Percentiles rank a stretch among this genome's conserved stretches.
Conservation (phyloP, 225 moss, liverwort and hornwort species). For the Bryum argenteum region DNA sequence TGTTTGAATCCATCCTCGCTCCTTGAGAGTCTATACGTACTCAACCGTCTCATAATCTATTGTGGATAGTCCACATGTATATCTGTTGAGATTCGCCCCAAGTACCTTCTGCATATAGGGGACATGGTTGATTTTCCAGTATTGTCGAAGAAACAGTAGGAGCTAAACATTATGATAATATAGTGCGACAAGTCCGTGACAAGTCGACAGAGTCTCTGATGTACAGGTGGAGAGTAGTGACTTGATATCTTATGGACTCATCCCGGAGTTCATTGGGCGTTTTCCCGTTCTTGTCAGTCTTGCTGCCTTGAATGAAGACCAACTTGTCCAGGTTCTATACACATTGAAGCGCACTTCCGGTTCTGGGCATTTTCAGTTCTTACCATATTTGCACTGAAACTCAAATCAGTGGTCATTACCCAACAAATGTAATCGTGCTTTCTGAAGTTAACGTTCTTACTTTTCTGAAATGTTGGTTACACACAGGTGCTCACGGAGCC, state of each 20-base stretch:
- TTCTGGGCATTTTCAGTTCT: slow-evolving; percentile 1
- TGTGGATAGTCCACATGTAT: background rate
- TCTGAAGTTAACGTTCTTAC: slow-evolving; percentile 5
- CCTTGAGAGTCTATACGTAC: slow-evolving; percentile 1
- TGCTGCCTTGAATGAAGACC: slow-evolving; percentile 93
- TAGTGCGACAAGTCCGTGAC: slow-evolving; percentile 11
- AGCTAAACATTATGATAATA: background rate
- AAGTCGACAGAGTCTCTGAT: background rate
- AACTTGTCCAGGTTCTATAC: slow-evolving; percentile 83
- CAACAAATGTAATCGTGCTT: background rate
- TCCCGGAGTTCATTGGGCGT: slow-evolving; percentile 96
- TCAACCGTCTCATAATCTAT: background rate
- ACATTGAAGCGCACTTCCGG: background rate
- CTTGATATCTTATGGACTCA: slow-evolving; percentile 92
- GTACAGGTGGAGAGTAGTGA: slow-evolving; percentile 94
- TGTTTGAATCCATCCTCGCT: slow-evolving; percentile 8
- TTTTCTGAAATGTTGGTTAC: slow-evolving; percentile 7
- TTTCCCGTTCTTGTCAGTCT: slow-evolving; percentile 98
- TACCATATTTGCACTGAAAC: background rate
- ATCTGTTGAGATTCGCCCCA: background rate
- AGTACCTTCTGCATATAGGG: slow-evolving; percentile 2
- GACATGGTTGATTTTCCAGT: background rate
- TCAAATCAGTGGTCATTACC: background rate
- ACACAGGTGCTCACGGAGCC: slow-evolving; percentile 92
- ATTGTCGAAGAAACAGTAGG: slow-evolving; percentile 5